phyloP scores from a whole-genome alignment of 176 grass and related monocot genomes.

The Saccharum officinarum region DNA sequence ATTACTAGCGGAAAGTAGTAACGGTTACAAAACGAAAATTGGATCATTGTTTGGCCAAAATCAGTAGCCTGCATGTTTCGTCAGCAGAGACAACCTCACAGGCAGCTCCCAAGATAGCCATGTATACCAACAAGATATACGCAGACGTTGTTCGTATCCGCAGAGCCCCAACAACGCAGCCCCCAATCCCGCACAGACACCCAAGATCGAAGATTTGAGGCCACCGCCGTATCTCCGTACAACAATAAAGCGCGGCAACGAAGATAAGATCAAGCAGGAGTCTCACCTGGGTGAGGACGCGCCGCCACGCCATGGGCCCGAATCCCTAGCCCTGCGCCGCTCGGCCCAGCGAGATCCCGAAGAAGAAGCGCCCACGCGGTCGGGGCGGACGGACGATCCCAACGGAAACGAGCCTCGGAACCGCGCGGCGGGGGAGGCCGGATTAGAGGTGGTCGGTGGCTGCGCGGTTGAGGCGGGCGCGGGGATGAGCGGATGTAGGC shows the following conservation, averaged over 20 bases:
- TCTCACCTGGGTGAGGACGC: slow-evolving; percentile 47
- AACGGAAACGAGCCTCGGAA: not conserved
- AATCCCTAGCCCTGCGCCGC: slow-evolving; percentile 29
- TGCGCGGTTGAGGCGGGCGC: not conserved
- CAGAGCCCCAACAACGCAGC: not conserved
- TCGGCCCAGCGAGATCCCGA: slow-evolving; percentile 37
- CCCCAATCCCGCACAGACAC: slow-evolving; percentile 1
- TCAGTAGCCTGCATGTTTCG: not conserved
- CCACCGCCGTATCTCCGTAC: not conserved
- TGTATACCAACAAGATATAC: not conserved
- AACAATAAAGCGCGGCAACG: not conserved
- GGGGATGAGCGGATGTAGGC: not conserved
- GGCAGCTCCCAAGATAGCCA: not conserved
- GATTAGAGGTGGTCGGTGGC: not conserved
- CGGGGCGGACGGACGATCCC: not conserved
- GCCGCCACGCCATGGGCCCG: slow-evolving; percentile 48
- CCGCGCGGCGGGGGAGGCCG: not conserved
- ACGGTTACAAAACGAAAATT: not conserved
- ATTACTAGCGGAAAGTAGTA: not conserved
- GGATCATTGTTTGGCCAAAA: slow-evolving; percentile 1
- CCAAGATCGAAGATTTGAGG: slow-evolving; percentile 18
- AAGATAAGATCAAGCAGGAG: not conserved
- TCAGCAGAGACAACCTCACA: not conserved
- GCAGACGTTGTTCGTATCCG: not conserved
- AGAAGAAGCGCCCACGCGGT: not conserved